Base-by-base conservation (phyloP, 495 filamentous ascomycete species). In the Ascodesmis nigricans region DNA sequence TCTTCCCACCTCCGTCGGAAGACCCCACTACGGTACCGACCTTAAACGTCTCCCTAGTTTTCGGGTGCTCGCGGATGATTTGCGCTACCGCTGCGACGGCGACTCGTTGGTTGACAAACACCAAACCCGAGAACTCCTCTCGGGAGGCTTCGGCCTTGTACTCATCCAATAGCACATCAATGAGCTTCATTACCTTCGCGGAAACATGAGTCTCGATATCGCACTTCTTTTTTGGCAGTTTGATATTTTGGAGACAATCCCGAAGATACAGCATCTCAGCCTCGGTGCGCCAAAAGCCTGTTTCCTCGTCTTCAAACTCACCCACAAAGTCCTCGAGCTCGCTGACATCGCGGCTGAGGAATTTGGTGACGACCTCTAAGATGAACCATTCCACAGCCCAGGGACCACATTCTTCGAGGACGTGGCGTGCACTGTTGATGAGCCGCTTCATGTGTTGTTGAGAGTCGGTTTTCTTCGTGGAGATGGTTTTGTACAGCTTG, bases 311-410 rank as follows among this genome's bases (percentile, higher is more conserved):
- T 11, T 35, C 33, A 10, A 29, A 33, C 9, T 45, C 45, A 2
- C 41, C 44, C 5, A 54, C 45, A 2, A 39, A 36, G 2, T 45
- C 50, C 3, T 58, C 46, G 4, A 57, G 22, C 1, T 52, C 49
- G 9, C 45, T 46, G 11, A 54, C 49, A 2, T 71, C 62, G 26
- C 59, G 60, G 4, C 53, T 45, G 14, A 76, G 58, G 18, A 29
- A 37, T 10, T 30, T 18, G 3, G 10, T 13, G 1, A 29, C 15
- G 22, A 66, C 72, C 30, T 57, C 47, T 13, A 53, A 51, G 31
- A 90, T 67, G 43, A 71, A 92, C 43, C 68, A 75, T 18, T 83
- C 72, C 0, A 67, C 63, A 3, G 75, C 75, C 66, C 73, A 81
- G 4, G 58, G 38, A 0, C 84, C 84, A n/a, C 91, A 60, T 37